A percentile compares a stretch with the other conserved stretches of the same genome.
These are phyloP conservation scores for Canariomyces notabilis DNA, from an alignment of 2,329 filamentous ascomycete species.

Conservation along the genomic window DNA sequence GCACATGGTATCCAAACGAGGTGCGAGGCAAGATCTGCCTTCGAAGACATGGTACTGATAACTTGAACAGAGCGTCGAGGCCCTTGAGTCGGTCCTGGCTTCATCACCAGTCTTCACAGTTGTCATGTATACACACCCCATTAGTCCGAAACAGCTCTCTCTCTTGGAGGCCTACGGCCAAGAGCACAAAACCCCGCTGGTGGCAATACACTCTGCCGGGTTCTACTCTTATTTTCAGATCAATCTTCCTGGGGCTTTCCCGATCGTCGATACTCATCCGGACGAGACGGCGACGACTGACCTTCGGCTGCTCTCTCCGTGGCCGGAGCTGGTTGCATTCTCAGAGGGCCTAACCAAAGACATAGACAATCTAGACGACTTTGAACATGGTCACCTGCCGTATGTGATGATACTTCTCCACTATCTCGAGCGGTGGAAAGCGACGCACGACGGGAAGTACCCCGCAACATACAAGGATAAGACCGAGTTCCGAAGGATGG, in stretches of 20 bases:
- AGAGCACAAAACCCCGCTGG: constrained; percentile 62
- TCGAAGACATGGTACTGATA: constrained; percentile 11
- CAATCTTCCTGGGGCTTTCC: constrained; percentile 70
- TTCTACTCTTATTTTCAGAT: constrained; percentile 91
- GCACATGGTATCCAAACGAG: constrained; percentile 58
- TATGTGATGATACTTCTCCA: constrained; percentile 79
- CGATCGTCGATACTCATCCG: constrained; percentile 93
- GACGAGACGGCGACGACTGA: constrained; percentile 81
- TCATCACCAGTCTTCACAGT: constrained; percentile 43
- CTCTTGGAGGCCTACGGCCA: constrained; percentile 44
- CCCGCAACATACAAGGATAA: constrained; percentile 82
- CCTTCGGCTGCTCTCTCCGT: constrained; percentile 76
- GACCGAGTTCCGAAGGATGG: constrained; percentile 67
- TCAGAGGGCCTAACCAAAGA: constrained; percentile 60
- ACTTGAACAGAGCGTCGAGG: constrained; percentile 28
- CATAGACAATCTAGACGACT: constrained; percentile 65
- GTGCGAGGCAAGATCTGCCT: constrained; percentile 24
- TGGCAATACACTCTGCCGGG: constrained; percentile 83
- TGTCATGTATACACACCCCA: constrained; percentile 51
- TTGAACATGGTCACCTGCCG: constrained; percentile 88
- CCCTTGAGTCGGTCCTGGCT: constrained; percentile 40
- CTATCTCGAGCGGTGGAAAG: constrained; percentile 77
- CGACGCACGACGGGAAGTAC: constrained; percentile 58
- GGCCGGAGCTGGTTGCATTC: constrained; percentile 73
- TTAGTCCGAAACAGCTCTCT: constrained; percentile 39